Conservation (phyloP, 176 grass and related monocot genomes). For the Aegilops umbellulata region DNA sequence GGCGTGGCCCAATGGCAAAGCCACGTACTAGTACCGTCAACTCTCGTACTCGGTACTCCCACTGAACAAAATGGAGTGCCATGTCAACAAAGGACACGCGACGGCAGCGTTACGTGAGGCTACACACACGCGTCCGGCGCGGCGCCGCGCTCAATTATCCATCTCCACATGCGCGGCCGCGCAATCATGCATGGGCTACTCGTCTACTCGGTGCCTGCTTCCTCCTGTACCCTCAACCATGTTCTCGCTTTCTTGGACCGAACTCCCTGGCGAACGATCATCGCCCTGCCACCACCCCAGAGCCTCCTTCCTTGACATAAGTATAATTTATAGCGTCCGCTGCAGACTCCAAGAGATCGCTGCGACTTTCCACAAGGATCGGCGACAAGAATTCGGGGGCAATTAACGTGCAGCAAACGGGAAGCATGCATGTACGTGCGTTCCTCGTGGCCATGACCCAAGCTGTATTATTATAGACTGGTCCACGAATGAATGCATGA, state of each 20-base stretch:
- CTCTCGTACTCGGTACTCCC: too few relatives aligned
- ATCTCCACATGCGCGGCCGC: constrained; percentile 33
- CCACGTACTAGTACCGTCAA: background rate
- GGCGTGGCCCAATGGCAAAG: background rate
- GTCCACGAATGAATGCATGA: background rate
- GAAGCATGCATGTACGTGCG: background rate
- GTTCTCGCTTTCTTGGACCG: constrained; percentile 43
- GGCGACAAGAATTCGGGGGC: background rate
- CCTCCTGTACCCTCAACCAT: background rate
- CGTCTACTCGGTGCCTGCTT: background rate
- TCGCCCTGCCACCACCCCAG: background rate
- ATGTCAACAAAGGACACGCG: background rate
- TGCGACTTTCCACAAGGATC: background rate
- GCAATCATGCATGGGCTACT: constrained; percentile 12
- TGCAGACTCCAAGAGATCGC: background rate
- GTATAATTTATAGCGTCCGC: background rate
- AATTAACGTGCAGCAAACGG: background rate
- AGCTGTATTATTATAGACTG: background rate
- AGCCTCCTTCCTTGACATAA: background rate
- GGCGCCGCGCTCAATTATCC: background rate
- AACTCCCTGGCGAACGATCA: background rate
- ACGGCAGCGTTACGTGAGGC: background rate
- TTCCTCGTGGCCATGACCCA: background rate
- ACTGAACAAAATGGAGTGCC: background rate
- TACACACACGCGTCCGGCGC: too few relatives aligned